Percentiles rank a stretch among this genome's conserved stretches.
These are phyloP conservation scores for Macrophomina tecta DNA, from an alignment of 2,329 filamentous ascomycete species.

Conservation along the genomic window DNA sequence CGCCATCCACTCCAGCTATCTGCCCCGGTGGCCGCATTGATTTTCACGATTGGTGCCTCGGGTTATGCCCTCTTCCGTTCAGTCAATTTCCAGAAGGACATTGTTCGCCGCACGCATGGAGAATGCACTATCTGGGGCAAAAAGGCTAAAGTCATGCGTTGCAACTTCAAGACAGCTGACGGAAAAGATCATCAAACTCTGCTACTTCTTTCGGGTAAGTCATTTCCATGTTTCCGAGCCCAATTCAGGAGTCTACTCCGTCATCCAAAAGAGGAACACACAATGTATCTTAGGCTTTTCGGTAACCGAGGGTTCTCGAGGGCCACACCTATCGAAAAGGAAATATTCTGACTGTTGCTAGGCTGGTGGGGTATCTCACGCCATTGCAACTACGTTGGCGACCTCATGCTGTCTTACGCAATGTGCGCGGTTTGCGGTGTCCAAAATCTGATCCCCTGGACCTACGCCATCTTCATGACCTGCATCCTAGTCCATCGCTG, in stretches of 20 bases:
- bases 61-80: slow-evolving; percentile 55
- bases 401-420: slow-evolving; percentile 48
- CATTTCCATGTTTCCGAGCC: not conserved
- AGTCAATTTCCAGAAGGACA: slow-evolving; percentile 55
- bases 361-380: slow-evolving; percentile 52
- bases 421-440: slow-evolving; percentile 52
- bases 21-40: slow-evolving; percentile 33
- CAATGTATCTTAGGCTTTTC: not conserved
- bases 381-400: slow-evolving; percentile 52
- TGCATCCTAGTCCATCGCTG: slow-evolving; percentile 54
- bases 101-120: slow-evolving; percentile 48
- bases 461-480: slow-evolving; percentile 55
- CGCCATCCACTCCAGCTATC: slow-evolving; percentile 46
- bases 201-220: slow-evolving; percentile 44
- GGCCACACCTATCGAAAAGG: not conserved
- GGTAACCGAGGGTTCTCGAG: not conserved
- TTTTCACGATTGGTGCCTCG: slow-evolving; percentile 41
- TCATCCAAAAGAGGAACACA: not conserved
- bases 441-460: slow-evolving; percentile 50
- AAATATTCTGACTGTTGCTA: not conserved
- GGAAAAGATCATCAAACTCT: slow-evolving; percentile 44
- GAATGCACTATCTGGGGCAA: slow-evolving; percentile 53
- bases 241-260: not conserved
- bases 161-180: slow-evolving; percentile 51
- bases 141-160: slow-evolving; percentile 47